Conservation (phyloP, 495 filamentous ascomycete species). For the Achaetomiella virescens region DNA sequence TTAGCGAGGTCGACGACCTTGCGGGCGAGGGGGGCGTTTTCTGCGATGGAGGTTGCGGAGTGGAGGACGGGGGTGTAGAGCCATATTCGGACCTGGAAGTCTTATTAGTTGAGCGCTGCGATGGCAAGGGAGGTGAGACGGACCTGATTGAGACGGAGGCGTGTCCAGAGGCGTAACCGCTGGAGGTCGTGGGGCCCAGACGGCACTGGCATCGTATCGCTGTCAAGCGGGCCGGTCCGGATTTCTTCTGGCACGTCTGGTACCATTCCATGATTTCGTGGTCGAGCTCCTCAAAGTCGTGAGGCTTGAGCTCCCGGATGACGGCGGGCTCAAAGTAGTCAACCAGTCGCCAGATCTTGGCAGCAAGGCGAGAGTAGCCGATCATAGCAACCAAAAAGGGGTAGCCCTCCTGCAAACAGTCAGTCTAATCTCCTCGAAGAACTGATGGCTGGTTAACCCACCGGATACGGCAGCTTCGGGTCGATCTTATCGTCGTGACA, state of each 20-base stretch:
- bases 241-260: conserved; percentile 37
- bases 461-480: conserved; percentile 66
- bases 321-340: conserved; percentile 46
- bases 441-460: conserved; percentile 34
- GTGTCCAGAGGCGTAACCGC: conserved; percentile 56
- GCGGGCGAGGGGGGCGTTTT: conserved; percentile 60
- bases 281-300: conserved; percentile 70
- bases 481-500: conserved; percentile 82
- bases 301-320: conserved; percentile 46
- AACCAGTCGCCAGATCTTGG: conserved; percentile 73
- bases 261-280: conserved; percentile 77
- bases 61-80: conserved; percentile 79
- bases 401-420: conserved; percentile 52
- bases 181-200: conserved; percentile 40
- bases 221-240: conserved; percentile 16
- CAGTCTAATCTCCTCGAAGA: not conserved
- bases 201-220: conserved; percentile 16
- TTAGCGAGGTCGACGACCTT: conserved; percentile 72
- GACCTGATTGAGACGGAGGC: conserved; percentile 65
- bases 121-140: not conserved
- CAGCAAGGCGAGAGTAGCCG: conserved; percentile 65
- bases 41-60: conserved; percentile 65
- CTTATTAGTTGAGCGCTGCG: no score
- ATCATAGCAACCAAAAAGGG: conserved; percentile 76
- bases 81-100: conserved; percentile 62